Base-by-base conservation (phyloP, 176 grass and related monocot genomes). In the Triticum monococcum region DNA sequence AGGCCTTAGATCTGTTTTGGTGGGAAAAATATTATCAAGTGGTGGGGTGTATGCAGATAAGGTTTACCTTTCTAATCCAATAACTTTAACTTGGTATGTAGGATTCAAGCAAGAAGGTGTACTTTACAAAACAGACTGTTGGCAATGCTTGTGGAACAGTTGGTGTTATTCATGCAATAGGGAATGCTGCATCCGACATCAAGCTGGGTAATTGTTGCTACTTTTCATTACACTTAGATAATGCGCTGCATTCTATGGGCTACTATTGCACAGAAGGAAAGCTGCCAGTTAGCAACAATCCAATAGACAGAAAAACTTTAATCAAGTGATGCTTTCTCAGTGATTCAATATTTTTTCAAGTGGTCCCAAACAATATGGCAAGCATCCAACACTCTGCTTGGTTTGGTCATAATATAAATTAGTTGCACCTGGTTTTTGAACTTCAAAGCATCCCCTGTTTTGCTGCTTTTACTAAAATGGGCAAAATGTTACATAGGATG, bases 91-190 rank as follows among this genome's bases (percentile, higher is more conserved):
- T 63, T 70, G 12, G 22, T 70, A 35, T 87, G 77, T 54, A 98
- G 97, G 94, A 91, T 65, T 69, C 25, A 83, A 96, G 61, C 88
- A 85, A 91, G 72, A 94, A 90, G 62, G 94, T 99, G 63, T 99
- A 96, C 85, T 99, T 96, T 26, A 86, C 93, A 32, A 99, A 99
- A 65, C 97, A 99, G 90, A 99, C 97, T 66, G 92, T 99, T 85
- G 94, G 92, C 24, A 99, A 99, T 77, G 97, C 97, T 88, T 99
- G 97, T 91, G 97, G 97, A 84, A 99, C 97, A 56, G 80, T 99
- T 85, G 97, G 97, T 59, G 83, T 99, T 78, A 93, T 99, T 90
- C 97, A 99, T 94, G 94, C 97, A 71, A 65, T 96, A 79, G 94
- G 97, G 24, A 99, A 99, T 89, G 88, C 92, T 23, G 83, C 83